phyloP scores from a whole-genome alignment of 176 grass and related monocot species.

The Bromus sterilis region DNA sequence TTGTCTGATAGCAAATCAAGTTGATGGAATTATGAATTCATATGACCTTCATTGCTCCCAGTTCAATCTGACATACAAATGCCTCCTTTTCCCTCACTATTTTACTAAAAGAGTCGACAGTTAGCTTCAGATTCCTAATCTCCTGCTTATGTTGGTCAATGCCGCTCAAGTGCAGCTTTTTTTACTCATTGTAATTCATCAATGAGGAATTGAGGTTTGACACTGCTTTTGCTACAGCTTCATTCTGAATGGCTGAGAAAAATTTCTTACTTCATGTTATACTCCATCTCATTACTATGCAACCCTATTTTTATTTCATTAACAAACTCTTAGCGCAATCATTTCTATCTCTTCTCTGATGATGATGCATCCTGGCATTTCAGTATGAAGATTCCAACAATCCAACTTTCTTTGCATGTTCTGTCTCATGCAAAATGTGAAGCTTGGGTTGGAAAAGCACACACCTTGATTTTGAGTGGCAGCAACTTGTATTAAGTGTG shows the following conservation, averaged over 20 bases:
- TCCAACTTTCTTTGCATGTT: constrained; percentile 2
- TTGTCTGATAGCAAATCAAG: constrained; percentile 38
- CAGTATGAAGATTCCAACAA: constrained; percentile 23
- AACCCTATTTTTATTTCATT: constrained; percentile 24
- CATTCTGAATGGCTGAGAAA: constrained; percentile 30
- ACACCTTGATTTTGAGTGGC: background rate
- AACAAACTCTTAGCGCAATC: constrained; percentile 24
- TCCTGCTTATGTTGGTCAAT: constrained; percentile 18
- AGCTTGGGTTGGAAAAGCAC: background rate
- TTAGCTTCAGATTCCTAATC: constrained; percentile 29
- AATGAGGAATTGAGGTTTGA: constrained; percentile 26
- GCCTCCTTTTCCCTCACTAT: constrained; percentile 34
- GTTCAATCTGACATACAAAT: constrained; percentile 29
- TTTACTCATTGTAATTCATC: constrained; percentile 16
- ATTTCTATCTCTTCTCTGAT: constrained; percentile 32
- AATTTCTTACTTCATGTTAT: constrained; percentile 19
- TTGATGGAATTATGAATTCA: no score
- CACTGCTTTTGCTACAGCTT: constrained; percentile 30
- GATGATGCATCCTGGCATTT: constrained; percentile 15
- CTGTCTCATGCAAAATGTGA: constrained; percentile 8
- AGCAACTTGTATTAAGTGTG: constrained; percentile 6
- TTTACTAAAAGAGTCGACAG: constrained; percentile 19
- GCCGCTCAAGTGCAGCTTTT: background rate
- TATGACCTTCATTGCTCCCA: no score
- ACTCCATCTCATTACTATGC: constrained; percentile 25